Evolutionary conservation across 441 rosid species (phyloP), one percentile per base, ranked within the genome.

Genomic region (Jatropha multifida): DNA sequence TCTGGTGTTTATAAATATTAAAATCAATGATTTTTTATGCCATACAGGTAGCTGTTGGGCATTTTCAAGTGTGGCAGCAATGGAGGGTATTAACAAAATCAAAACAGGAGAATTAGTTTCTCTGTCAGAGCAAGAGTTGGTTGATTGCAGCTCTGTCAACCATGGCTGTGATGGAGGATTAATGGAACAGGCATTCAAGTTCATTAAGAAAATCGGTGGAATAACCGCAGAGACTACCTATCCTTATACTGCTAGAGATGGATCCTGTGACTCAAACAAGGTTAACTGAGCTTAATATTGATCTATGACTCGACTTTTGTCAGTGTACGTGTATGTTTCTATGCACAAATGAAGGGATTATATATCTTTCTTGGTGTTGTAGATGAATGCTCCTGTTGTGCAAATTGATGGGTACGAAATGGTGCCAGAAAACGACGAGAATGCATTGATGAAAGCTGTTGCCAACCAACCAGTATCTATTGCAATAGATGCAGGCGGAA

Each of bases 31-130:
- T 2, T 49, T 2, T 9, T 4, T 20, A 0, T 63, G 69, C 0
- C 26, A 1, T 68, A 27, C 77, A 91, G 96, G 98, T 38, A 91
- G 97, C 65, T 91, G 97, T 56, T 86, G 97, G 97, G 96, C 98
- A 15, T 93, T 91, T 80, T 94, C 97, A 9, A 88, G 87, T 13
- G 88, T 91, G 32, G 94, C 83, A 12, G 97, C 97, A 5, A 88
- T 94, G 0, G 96, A 94, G 80, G 92, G 97, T 3, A 84, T 93
- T 60, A 89, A 90, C 83, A 87, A 88, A 73, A 85, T 94, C 55
- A 91, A 74, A 76, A 89, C 93, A 17, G 87, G 88, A 46, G 72
- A 84, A 69, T 81, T 93, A 15, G 64, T 88, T 0, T 82, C 94
- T 3, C 68, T 91, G 17, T 93, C 97, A 1, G 94, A 93, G 78